These are phyloP conservation scores for Yamadazyma aaseri DNA, from an alignment of 1,139 yeast genomes.

Conservation along the genomic window DNA sequence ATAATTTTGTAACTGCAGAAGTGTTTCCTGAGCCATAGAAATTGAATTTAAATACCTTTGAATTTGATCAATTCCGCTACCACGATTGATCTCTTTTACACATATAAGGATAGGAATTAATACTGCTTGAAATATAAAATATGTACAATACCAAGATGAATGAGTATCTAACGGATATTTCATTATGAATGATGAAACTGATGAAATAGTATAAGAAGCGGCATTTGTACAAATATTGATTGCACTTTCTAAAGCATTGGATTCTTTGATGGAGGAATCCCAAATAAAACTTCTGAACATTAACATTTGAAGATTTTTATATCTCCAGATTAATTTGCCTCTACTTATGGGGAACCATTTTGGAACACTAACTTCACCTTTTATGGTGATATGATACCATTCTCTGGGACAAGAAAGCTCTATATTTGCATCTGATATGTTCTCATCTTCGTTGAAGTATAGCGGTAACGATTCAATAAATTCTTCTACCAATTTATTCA, in stretches of 20 bases:
- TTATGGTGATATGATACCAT: slow-evolving; percentile 2
- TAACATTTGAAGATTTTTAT: slow-evolving; percentile 12
- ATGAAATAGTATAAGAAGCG: slow-evolving; percentile 5
- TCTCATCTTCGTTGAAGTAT: slow-evolving; percentile 2
- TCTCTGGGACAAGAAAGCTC: slow-evolving; percentile 1
- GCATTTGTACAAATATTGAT: slow-evolving; percentile 6
- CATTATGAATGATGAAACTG: slow-evolving; percentile 3
- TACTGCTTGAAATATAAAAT: slow-evolving; percentile 9
- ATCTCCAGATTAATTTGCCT: slow-evolving; percentile 7
- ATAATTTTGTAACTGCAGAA: neutral
- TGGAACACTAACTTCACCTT: slow-evolving; percentile 2
- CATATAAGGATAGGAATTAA: slow-evolving; percentile 8
- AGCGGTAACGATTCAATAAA: neutral
- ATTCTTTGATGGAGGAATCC: slow-evolving; percentile 1
- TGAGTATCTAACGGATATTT: slow-evolving; percentile 4
- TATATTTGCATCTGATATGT: neutral
- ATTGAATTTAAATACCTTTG: neutral
- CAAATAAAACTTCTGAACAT: slow-evolving; percentile 11
- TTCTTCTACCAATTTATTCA: slow-evolving; percentile 1
- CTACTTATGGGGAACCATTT: slow-evolving; percentile 4
- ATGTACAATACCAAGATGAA: slow-evolving; percentile 10
- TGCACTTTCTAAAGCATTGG: slow-evolving; percentile 1
- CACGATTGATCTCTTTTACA: neutral
- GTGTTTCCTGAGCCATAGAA: neutral
- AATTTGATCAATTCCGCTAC: neutral